phyloP scores from a whole-genome alignment of 2,329 filamentous ascomycete genomes.

The Colletotrichum sp. region DNA sequence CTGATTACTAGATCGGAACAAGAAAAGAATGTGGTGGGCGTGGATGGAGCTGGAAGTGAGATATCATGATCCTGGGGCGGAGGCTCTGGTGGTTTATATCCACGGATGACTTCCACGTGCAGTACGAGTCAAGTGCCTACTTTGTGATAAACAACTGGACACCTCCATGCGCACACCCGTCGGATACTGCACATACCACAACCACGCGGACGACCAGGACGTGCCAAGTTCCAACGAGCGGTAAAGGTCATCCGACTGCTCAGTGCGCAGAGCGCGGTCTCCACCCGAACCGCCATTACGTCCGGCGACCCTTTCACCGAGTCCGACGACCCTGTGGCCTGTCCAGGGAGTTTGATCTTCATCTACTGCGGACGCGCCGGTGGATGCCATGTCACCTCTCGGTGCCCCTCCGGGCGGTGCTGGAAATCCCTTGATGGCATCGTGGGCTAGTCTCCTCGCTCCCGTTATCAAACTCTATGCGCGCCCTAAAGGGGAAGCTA shows the following conservation, averaged over 20 bases:
- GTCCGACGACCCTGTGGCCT: background rate
- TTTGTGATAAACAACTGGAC: background rate
- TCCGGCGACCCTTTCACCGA: background rate
- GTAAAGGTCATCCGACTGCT: background rate
- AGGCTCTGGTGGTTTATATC: slow-evolving; percentile 16
- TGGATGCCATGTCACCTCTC: slow-evolving; percentile 11
- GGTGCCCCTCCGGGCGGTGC: slow-evolving; percentile 16
- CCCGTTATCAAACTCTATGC: background rate
- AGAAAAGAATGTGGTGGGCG: slow-evolving; percentile 20
- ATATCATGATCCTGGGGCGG: background rate
- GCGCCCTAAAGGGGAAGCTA: background rate
- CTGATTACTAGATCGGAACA: slow-evolving; percentile 18
- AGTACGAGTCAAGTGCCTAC: background rate
- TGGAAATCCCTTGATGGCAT: background rate
- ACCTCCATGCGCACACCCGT: background rate
- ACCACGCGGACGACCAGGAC: background rate
- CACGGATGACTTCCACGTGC: background rate
- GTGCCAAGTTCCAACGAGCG: background rate
- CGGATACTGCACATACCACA: background rate
- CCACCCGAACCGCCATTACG: background rate
- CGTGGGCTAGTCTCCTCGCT: background rate
- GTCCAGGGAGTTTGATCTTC: slow-evolving; percentile 9
- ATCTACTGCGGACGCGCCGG: background rate
- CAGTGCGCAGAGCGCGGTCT: background rate
- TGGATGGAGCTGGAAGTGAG: slow-evolving; percentile 3